These are phyloP conservation scores for Cladorrhinum sp. DNA, from an alignment of 2,329 filamentous ascomycete species.

Conservation along the genomic window DNA sequence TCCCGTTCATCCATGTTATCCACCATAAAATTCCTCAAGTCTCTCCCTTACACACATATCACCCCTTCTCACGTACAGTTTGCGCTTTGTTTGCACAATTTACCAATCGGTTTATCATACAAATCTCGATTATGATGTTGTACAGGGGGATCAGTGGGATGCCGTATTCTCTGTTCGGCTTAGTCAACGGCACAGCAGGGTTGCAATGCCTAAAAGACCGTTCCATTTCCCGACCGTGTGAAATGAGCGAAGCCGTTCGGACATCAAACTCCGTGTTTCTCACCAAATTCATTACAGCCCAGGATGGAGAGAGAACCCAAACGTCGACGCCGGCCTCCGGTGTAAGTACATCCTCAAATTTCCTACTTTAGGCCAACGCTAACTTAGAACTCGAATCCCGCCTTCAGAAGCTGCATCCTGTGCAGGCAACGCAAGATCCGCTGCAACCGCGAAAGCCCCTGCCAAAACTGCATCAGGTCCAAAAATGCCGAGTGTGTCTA, in stretches of 20 bases:
- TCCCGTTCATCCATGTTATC: too few species aligned
- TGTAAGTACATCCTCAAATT: conserved; percentile 7
- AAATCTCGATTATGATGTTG: too few species aligned
- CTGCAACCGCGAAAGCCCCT: conserved; percentile 42
- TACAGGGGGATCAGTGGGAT: background rate
- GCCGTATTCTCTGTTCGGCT: background rate
- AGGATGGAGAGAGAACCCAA: conserved; percentile 14
- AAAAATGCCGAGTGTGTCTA: conserved; percentile 36
- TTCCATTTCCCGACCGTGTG: background rate
- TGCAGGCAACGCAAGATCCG: conserved; percentile 44
- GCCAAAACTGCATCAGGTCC: conserved; percentile 41
- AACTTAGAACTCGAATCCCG: background rate
- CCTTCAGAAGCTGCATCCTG: conserved; percentile 38
- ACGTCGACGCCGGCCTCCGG: conserved; percentile 21
- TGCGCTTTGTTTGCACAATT: too few species aligned
- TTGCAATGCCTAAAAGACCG: background rate
- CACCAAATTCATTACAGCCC: too few species aligned
- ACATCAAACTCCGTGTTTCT: background rate
- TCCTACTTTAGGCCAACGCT: background rate
- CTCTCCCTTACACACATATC: too few species aligned
- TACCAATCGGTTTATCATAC: too few species aligned
- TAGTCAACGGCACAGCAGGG: background rate
- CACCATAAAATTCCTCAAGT: too few species aligned
- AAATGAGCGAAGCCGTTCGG: background rate
- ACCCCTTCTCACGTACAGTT: too few species aligned